phyloP scores from a whole-genome alignment of 495 filamentous ascomycete genomes.

The Penicillium taxi region DNA sequence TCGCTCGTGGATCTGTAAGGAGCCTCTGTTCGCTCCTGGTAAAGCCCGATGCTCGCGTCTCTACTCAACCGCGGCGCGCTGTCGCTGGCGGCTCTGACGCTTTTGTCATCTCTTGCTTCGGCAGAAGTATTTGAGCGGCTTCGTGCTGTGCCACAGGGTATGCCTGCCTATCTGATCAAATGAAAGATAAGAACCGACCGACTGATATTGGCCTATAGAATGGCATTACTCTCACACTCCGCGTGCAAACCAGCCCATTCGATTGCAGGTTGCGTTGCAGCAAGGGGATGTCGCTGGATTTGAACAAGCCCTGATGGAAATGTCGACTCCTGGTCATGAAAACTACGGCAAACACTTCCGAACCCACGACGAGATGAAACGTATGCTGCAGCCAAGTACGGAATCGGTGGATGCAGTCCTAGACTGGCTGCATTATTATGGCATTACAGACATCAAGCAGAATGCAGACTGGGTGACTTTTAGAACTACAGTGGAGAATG shows the following conservation, averaged over 20 bases:
- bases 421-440: constrained; percentile 42
- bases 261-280: constrained; percentile 42
- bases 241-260: constrained; percentile 22
- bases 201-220: constrained; percentile 15
- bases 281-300: constrained; percentile 52
- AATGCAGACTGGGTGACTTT: constrained; percentile 59
- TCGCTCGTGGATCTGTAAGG: not conserved
- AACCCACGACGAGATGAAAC: constrained; percentile 43
- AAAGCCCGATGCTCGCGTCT: constrained; percentile 24
- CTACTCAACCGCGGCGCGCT: constrained; percentile 23
- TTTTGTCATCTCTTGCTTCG: constrained; percentile 27
- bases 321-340: constrained; percentile 51
- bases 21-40: constrained; percentile 2
- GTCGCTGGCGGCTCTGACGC: constrained; percentile 37
- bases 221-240: constrained; percentile 31
- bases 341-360: constrained; percentile 56
- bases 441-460: constrained; percentile 41
- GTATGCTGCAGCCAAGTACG: constrained; percentile 42
- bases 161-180: not conserved
- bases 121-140: constrained; percentile 35
- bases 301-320: constrained; percentile 52
- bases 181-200: not conserved
- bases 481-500: constrained; percentile 43
- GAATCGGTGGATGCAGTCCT: constrained; percentile 35
- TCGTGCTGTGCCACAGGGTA: constrained; percentile 29